Evolutionary conservation across 768 basidiomycete species (phyloP).

Genomic region (Lactarius sanguifluus): DNA sequence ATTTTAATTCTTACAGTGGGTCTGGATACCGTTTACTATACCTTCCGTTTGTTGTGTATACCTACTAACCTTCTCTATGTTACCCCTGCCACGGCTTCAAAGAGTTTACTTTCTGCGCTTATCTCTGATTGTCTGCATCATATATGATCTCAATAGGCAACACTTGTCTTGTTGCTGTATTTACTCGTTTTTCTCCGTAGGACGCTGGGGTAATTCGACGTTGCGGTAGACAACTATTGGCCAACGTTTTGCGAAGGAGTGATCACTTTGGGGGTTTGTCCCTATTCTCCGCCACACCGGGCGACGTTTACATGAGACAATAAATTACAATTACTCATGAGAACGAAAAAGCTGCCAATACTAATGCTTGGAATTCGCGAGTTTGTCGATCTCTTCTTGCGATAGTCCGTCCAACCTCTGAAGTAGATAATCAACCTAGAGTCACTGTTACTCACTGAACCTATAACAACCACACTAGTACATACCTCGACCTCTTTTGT

Average conservation of each 20-base stretch:
- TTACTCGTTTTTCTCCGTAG: constrained; percentile 16
- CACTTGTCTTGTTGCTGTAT: constrained; percentile 13
- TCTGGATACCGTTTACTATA: constrained; percentile 23
- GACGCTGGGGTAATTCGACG: constrained; percentile 5
- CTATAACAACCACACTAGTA: not conserved
- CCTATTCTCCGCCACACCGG: not conserved
- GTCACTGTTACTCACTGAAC: constrained; percentile 6
- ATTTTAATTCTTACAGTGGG: not conserved
- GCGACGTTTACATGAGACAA: not conserved
- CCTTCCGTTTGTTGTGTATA: constrained; percentile 16
- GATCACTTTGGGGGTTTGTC: not conserved
- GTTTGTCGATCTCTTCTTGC: constrained; percentile 70
- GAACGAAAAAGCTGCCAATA: not conserved
- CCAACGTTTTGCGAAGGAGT: not conserved
- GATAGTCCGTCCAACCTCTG: constrained; percentile 84
- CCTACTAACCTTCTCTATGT: constrained; percentile 3
- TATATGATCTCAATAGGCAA: not conserved
- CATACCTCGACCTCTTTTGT: constrained; percentile 97
- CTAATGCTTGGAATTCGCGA: constrained; percentile 37
- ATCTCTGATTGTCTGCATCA: constrained; percentile 5
- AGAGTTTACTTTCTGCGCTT: constrained; percentile 4
- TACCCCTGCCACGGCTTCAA: not conserved
- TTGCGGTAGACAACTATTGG: constrained; percentile 3
- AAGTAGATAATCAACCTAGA: constrained; percentile 93
- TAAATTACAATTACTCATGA: not conserved